These are phyloP conservation scores for Epicoccum nigrum DNA, from an alignment of 2,329 filamentous ascomycete species.

Conservation along the genomic window DNA sequence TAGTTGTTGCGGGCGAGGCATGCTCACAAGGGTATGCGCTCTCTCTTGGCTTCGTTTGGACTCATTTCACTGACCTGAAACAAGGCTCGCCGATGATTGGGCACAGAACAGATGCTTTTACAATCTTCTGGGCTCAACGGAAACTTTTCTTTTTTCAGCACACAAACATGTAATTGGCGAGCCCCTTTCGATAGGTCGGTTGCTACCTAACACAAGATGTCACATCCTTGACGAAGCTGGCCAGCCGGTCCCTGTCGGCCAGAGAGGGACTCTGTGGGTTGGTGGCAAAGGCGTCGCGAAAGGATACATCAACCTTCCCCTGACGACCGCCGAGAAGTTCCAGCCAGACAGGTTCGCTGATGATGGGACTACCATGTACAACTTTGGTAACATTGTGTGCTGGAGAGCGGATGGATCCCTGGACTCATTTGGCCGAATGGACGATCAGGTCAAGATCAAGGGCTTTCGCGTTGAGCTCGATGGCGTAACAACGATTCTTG, in stretches of 20 bases:
- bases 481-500: constrained; percentile 54
- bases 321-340: constrained; percentile 59
- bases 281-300: constrained; percentile 62
- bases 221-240: constrained; percentile 60
- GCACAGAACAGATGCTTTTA: constrained; percentile 49
- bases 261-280: constrained; percentile 62
- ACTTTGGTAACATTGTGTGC: constrained; percentile 64
- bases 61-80: constrained; percentile 2
- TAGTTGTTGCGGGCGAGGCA: constrained; percentile 63
- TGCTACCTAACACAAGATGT: constrained; percentile 63
- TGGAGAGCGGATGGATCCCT: constrained; percentile 62
- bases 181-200: constrained; percentile 60
- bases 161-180: constrained; percentile 56
- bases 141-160: constrained; percentile 65
- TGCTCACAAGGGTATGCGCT: constrained; percentile 52
- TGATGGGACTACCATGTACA: constrained; percentile 62
- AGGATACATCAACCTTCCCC: constrained; percentile 62
- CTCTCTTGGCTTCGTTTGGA: no score
- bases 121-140: constrained; percentile 66
- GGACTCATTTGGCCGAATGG: constrained; percentile 61
- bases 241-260: constrained; percentile 55
- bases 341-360: constrained; percentile 59
- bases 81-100: constrained; percentile 61
- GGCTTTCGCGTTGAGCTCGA: constrained; percentile 68
- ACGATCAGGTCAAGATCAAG: constrained; percentile 67